phyloP scores from a whole-genome alignment of 169 alveolate species.

The Theileria orientalis region DNA sequence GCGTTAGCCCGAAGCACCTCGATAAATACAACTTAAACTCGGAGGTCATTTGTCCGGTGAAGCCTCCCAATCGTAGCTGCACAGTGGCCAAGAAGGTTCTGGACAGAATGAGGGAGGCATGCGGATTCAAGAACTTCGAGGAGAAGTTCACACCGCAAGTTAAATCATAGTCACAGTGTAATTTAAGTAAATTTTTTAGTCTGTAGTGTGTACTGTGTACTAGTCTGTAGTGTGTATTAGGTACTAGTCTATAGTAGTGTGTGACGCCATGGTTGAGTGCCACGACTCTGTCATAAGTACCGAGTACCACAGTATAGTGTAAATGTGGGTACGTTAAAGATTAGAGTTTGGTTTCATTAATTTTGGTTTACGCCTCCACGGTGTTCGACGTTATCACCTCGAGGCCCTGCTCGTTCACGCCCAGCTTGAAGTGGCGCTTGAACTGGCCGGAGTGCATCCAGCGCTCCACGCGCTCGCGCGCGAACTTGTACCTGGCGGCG shows the following conservation, averaged over 20 bases:
- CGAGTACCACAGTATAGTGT: too few species aligned
- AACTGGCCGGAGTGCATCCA: conserved; percentile 78
- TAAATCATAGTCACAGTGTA: conserved; percentile 17
- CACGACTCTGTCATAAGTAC: too few species aligned
- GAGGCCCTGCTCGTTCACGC: conserved; percentile 50
- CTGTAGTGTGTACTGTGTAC: neutral
- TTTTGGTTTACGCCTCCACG: neutral
- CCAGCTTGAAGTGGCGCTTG: conserved; percentile 66
- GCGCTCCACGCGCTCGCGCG: conserved; percentile 69
- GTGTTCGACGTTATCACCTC: conserved; percentile 57
- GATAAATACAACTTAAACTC: conserved; percentile 53
- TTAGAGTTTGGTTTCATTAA: too few species aligned
- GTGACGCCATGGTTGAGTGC: too few species aligned
- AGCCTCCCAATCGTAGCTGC: conserved; percentile 36
- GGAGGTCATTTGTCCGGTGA: conserved; percentile 46
- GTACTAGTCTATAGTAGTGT: neutral
- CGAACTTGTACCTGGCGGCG: conserved; percentile 73
- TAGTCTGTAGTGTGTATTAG: neutral
- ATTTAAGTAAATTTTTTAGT: neutral
- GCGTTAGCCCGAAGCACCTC: conserved; percentile 25
- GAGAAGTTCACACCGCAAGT: conserved; percentile 60
- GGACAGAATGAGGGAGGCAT: conserved; percentile 33
- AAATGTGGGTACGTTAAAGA: too few species aligned
- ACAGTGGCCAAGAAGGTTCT: neutral
- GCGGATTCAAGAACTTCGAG: conserved; percentile 59